Conservation (phyloP, 2,329 filamentous ascomycete species). For the Paraphaeosphaeria sporulosa region DNA sequence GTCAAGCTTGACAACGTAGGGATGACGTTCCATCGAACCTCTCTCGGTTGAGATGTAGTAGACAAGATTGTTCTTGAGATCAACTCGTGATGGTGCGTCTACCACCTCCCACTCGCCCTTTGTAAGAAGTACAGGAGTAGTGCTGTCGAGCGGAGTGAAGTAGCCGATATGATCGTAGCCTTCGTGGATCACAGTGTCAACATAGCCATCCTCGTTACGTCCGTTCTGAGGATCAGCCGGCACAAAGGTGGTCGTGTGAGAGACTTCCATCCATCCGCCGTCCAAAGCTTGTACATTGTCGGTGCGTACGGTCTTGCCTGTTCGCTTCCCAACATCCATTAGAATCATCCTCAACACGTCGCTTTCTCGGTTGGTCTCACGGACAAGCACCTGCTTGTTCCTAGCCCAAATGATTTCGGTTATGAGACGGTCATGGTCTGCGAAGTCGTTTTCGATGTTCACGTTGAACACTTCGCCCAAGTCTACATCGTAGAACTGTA, state of each 20-base stretch:
- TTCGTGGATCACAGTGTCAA: constrained; percentile 87
- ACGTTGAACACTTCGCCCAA: constrained; percentile 82
- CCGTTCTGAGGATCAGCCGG: constrained; percentile 82
- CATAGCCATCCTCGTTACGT: constrained; percentile 83
- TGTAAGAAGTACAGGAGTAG: constrained; percentile 84
- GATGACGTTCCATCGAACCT: constrained; percentile 85
- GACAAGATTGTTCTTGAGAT: constrained; percentile 83
- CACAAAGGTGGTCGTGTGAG: constrained; percentile 83
- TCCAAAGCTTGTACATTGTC: constrained; percentile 85
- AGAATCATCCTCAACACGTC: constrained; percentile 88
- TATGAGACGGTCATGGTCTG: constrained; percentile 83
- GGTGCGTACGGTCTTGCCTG: constrained; percentile 79
- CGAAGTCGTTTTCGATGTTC: constrained; percentile 77
- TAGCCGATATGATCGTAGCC: constrained; percentile 92
- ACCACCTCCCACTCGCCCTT: constrained; percentile 93
- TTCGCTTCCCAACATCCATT: constrained; percentile 77
- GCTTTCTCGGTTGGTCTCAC: constrained; percentile 93
- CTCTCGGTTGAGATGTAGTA: constrained; percentile 91
- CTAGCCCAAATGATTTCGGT: constrained; percentile 90
- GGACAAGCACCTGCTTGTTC: constrained; percentile 78
- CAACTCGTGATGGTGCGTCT: constrained; percentile 81
- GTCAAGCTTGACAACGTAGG: constrained; percentile 88
- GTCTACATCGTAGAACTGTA: constrained; percentile 86
- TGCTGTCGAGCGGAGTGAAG: constrained; percentile 85
- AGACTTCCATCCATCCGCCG: constrained; percentile 96